phyloP scores from a whole-genome alignment of 371 early-diverging fungal species.

The Mortierella sp. region DNA sequence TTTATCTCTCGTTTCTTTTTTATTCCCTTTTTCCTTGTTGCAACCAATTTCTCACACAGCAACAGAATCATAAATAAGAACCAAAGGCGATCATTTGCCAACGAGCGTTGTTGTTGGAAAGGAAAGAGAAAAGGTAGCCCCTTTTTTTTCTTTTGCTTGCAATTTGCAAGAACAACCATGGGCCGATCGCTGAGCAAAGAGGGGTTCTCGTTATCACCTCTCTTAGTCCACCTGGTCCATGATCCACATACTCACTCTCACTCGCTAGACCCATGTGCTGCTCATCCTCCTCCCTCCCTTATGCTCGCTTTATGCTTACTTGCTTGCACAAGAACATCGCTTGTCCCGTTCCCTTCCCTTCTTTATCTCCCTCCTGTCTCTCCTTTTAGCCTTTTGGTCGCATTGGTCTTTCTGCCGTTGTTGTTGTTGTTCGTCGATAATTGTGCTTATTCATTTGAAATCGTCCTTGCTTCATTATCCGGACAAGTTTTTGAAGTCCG shows the following conservation, averaged over 20 bases:
- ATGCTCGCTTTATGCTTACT: not conserved
- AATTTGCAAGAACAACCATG: not conserved
- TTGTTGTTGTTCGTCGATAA: slow-evolving; percentile 14
- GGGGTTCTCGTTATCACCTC: not conserved
- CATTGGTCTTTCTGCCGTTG: not conserved
- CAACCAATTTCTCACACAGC: not conserved
- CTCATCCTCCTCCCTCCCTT: not conserved
- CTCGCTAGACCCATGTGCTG: not conserved
- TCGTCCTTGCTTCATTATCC: slow-evolving; percentile 15
- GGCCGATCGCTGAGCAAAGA: slow-evolving; percentile 5
- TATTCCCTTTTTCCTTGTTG: no score
- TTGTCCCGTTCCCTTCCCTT: not conserved
- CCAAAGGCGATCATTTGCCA: not conserved
- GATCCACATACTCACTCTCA: not conserved
- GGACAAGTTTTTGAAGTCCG: slow-evolving; percentile 31
- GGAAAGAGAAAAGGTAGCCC: no score
- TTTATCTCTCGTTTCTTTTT: not conserved
- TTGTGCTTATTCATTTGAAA: slow-evolving; percentile 56
- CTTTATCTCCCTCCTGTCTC: not conserved
- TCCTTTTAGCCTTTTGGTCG: slow-evolving; percentile 11
- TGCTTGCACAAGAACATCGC: not conserved
- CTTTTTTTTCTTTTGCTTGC: not conserved
- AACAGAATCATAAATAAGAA: not conserved
- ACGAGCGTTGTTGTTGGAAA: not conserved
- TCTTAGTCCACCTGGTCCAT: not conserved